A percentile compares a stretch with the other conserved stretches of the same genome.
phyloP scores from a whole-genome alignment of 1,139 yeast species.

The Nakaseomyces uthaithaninus region DNA sequence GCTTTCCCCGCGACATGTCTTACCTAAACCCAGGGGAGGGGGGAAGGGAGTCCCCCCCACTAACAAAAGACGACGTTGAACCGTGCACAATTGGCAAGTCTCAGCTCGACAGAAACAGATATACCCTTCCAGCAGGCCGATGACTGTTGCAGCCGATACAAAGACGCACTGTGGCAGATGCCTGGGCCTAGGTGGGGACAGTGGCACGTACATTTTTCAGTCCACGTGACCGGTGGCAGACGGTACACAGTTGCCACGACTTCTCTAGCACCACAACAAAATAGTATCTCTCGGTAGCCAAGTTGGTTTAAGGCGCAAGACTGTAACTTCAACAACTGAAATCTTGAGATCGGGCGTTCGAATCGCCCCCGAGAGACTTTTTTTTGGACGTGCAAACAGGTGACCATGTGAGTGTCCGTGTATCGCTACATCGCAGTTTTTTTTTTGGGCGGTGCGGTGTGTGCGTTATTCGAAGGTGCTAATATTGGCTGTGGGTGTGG shows the following conservation, averaged over 20 bases:
- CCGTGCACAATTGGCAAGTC: not conserved
- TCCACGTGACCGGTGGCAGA: too few species aligned
- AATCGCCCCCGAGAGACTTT: slow-evolving; percentile 13
- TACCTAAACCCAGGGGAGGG: not conserved
- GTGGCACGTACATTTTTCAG: too few species aligned
- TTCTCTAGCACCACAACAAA: not conserved
- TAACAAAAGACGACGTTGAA: not conserved
- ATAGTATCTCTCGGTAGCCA: slow-evolving; percentile 16
- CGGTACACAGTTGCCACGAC: not conserved
- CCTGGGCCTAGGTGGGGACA: too few species aligned
- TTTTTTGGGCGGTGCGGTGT: too few species aligned
- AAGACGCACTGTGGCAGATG: too few species aligned
- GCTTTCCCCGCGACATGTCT: slow-evolving; percentile 39
- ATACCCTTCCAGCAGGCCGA: too few species aligned
- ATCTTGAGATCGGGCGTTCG: slow-evolving; percentile 16
- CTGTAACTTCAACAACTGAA: slow-evolving; percentile 13
- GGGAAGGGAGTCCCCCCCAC: not conserved
- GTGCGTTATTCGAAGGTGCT: too few species aligned
- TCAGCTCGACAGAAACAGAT: too few species aligned
- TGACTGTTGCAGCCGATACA: too few species aligned
- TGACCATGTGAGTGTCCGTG: too few species aligned
- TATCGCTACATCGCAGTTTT: not conserved
- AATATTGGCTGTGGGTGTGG: not conserved
- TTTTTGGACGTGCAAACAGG: too few species aligned
- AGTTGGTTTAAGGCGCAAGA: slow-evolving; percentile 21